Evolutionary conservation across 805 yeast genomes (phyloP), one percentile per base, ranked within the genome.

Genomic region (Candida ponderosae): DNA sequence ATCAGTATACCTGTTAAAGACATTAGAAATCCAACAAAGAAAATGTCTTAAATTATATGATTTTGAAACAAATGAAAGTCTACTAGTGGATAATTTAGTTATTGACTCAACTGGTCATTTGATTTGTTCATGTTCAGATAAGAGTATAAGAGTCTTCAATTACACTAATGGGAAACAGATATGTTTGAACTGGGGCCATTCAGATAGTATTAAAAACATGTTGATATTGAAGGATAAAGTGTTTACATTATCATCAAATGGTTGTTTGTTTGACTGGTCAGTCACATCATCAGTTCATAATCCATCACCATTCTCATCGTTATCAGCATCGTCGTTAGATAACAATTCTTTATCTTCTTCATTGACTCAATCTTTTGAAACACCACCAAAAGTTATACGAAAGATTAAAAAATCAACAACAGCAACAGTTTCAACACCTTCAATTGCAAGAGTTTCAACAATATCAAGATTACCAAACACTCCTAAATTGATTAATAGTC

Each of bases 121-220:
- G 3, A 57, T 65, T 9, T 66, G 67, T 4, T 58, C 78, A 1
- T 65, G 75, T 3, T 53, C 74, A 0, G 88, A 81, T 51, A 78
- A 76, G 50, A 70, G 82, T 20, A 54, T 81, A 3, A 56, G 83
- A 18, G 46, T 65, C 2, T 77, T 70, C 48, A 63, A 64, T 21
- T 70, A 65, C 42, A 39, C 47, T 1, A 62, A 60, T 7, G 81
- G 79, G 1, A 70, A 59, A 35, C 65, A 65, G 9, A 32, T 76
- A 9, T 64, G 73, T 7, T 62, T 69, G 0, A 70, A 65, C 33
- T 81, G 82, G 81, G 89, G 75, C 0, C 79, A 73, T 44, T 66
- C 78, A 1, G 77, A 78, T 29, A 54, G 68, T 1, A 65, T 78
- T 5, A 51, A 72, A 13, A 70, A 74, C 0, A 39, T 79, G 16